Base-by-base conservation (phyloP, 768 basidiomycete genomes). In the Leccinum sublutescens region DNA sequence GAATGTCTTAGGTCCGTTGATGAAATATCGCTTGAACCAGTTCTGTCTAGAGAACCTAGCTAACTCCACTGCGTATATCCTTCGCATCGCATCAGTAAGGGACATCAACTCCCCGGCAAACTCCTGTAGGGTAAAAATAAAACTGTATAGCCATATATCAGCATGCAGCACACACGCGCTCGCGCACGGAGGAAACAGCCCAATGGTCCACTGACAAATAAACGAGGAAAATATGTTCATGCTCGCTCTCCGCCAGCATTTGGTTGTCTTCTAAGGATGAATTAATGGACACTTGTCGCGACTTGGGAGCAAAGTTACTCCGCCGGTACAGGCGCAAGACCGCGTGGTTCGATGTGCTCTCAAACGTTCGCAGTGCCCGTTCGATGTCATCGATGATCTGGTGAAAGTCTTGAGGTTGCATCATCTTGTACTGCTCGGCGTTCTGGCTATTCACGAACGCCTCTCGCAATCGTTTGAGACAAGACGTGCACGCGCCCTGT, bases 41-140 rank as follows among this genome's bases (percentile, higher is more conserved):
- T 70, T 68, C 34, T 69, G 65, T 47, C 71, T 64, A 15, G 68
- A 67, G 0, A 71, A 68, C 48, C 76, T 75, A 25, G 79, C 77
- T 56, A 83, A 79, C 68, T 93, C 88, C 40, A 85, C 82, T 55
- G 76, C 80, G 56, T 90, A 88, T 50, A 98, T 87, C 57, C 87
- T 80, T 53, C 85, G 80, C 80, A 98, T 91, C 8, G 91, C 87
- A 69, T 95, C 91, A 0, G 92, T 82, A 11, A 98, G 83, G 19
- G 85, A 85, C 33, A 89, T 78, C 53, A 96, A 74, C 72, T 98
- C 96, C 58, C 82, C 79, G 8, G 92, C 84, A 70, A 98, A 98
- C 69, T 98, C 97, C 74, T 99, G 94, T 48, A 98, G 72, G 0
- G 94, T 96, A 74, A 98, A 99, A 63, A 97, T 89, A 75, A 96